These are phyloP conservation scores for Sphaerobolus stellatus DNA, from an alignment of 1,284 basidiomycete genomes.

Conservation along the genomic window DNA sequence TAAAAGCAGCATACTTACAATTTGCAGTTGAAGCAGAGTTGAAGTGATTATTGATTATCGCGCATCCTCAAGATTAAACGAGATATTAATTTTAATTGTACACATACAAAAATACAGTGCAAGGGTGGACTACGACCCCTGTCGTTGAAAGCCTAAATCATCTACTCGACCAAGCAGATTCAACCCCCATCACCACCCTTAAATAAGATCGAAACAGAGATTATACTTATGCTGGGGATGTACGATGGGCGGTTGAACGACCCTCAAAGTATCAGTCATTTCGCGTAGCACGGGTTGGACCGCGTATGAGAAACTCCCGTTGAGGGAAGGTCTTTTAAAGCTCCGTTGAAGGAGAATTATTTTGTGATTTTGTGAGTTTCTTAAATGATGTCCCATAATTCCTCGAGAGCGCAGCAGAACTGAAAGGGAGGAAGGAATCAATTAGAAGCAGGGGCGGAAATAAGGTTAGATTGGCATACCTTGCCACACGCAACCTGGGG, in stretches of 20 bases:
- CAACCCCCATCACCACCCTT: too few species aligned
- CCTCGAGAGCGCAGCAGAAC: conserved; percentile 72
- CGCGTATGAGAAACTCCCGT: neutral
- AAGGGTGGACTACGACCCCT: too few species aligned
- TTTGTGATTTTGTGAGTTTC: neutral
- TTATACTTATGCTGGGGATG: too few species aligned
- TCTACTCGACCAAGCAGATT: too few species aligned
- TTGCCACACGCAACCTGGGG: conserved; percentile 57
- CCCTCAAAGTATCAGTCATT: neutral
- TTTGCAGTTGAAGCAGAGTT: too few species aligned
- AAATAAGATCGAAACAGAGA: too few species aligned
- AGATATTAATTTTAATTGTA: too few species aligned
- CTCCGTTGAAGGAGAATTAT: neutral
- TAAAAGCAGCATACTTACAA: too few species aligned
- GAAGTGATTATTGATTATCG: too few species aligned
- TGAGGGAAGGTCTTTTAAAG: neutral
- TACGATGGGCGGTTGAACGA: conserved; percentile 9
- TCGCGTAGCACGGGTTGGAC: neutral
- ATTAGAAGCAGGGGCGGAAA: neutral
- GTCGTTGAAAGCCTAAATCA: too few species aligned
- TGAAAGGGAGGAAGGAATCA: conserved; percentile 26
- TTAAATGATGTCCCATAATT: conserved; percentile 60
- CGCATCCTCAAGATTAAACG: too few species aligned
- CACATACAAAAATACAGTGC: too few species aligned
- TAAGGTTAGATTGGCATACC: conserved; percentile 23